phyloP scores from a whole-genome alignment of 108 stramenopile species.

The Phaeodactylum tricornutum region DNA sequence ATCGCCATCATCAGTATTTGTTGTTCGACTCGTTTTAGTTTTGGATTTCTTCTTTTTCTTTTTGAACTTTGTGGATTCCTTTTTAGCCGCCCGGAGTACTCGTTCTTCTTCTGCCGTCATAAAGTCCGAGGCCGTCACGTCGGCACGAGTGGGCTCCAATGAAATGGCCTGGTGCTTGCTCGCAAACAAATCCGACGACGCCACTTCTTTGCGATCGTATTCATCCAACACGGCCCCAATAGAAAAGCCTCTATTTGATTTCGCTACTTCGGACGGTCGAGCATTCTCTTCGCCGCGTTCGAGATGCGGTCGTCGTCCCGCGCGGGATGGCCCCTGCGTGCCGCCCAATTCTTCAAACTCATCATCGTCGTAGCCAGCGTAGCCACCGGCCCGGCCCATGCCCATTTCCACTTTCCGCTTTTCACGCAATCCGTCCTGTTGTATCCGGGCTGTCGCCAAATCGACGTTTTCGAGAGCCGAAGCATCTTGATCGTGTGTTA shows the following conservation, averaged over 20 bases:
- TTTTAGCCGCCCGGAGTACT: constrained; percentile 17
- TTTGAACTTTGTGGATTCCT: constrained; percentile 27
- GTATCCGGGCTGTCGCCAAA: constrained; percentile 24
- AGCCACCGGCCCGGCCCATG: constrained; percentile 76
- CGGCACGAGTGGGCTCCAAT: constrained; percentile 34
- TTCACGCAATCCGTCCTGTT: constrained; percentile 36
- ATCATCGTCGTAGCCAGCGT: constrained; percentile 87
- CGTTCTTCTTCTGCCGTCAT: constrained; percentile 72
- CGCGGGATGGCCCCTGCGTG: constrained; percentile 21
- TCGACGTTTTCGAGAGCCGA: constrained; percentile 54
- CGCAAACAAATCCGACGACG: constrained; percentile 33
- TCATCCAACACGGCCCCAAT: constrained; percentile 24
- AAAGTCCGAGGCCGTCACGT: constrained; percentile 63
- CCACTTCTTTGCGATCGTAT: constrained; percentile 13
- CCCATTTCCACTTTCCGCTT: constrained; percentile 71
- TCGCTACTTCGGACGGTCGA: no score
- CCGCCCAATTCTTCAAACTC: constrained; percentile 86
- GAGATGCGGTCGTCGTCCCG: constrained; percentile 7
- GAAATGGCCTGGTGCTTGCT: constrained; percentile 39
- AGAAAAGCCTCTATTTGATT: constrained; percentile 34
- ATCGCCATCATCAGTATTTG: constrained; percentile 13
- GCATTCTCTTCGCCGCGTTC: not conserved
- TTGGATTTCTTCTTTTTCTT: constrained; percentile 55
- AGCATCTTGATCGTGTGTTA: constrained; percentile 31
- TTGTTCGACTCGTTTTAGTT: constrained; percentile 39